These are phyloP conservation scores for Chytridium lagenaria DNA, from an alignment of 371 early-diverging fungal species.

Conservation along the genomic window DNA sequence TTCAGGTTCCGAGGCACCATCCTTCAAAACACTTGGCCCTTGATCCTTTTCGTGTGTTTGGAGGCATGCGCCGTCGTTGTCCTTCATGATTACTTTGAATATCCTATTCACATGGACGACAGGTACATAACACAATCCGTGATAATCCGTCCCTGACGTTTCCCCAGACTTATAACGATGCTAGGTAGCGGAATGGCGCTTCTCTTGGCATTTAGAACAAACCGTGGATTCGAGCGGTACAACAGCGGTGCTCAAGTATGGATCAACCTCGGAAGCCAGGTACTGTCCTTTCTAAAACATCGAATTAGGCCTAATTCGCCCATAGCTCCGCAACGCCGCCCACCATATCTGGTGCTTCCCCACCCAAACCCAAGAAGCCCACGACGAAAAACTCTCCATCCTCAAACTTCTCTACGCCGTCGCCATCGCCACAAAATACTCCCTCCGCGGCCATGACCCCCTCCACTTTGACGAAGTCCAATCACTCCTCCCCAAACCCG, in stretches of 20 bases:
- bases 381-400: constrained; percentile 67
- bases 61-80: constrained; percentile 27
- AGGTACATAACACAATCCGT: constrained; percentile 12
- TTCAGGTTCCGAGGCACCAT: constrained; percentile 21
- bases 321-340: too few relatives aligned
- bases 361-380: constrained; percentile 56
- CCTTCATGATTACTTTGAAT: constrained; percentile 2
- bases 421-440: constrained; percentile 72
- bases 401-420: constrained; percentile 73
- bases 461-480: constrained; percentile 20
- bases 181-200: constrained; percentile 64
- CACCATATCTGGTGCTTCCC: too few relatives aligned
- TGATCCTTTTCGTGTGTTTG: constrained; percentile 13
- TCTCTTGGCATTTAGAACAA: constrained; percentile 77
- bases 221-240: constrained; percentile 78
- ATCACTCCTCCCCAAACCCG: neutral
- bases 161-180: constrained; percentile 57
- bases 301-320: neutral
- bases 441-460: constrained; percentile 71
- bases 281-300: neutral
- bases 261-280: constrained; percentile 41
- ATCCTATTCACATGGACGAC: constrained; percentile 34
- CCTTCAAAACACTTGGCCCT: constrained; percentile 20
- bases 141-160: neutral
- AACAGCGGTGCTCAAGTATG: constrained; percentile 68